phyloP scores from a whole-genome alignment of 2,329 filamentous ascomycete species.

The Apiospora kogelbergensis region DNA sequence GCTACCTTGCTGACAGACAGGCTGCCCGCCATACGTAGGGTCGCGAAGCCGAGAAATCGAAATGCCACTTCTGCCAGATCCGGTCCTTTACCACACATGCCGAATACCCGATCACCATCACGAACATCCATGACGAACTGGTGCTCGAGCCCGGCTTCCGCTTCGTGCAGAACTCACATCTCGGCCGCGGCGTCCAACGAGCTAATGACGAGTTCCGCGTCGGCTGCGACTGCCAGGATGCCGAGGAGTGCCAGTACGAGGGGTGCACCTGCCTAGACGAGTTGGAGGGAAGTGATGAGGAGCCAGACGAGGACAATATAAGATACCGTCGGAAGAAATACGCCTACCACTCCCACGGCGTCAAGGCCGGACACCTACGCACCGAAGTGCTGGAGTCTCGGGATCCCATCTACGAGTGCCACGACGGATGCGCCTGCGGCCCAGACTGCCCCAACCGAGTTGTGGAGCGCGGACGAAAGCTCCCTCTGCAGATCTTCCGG shows the following conservation, averaged over 20 bases:
- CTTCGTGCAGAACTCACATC: constrained; percentile 65
- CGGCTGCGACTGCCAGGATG: constrained; percentile 66
- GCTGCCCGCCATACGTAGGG: constrained; percentile 24
- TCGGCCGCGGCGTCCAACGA: constrained; percentile 58
- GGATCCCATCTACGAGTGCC: constrained; percentile 77
- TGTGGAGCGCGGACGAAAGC: constrained; percentile 69
- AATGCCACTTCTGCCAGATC: constrained; percentile 65
- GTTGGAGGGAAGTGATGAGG: constrained; percentile 54
- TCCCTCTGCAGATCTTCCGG: constrained; percentile 76
- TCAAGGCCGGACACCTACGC: constrained; percentile 52
- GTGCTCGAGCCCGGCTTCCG: constrained; percentile 62
- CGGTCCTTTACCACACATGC: constrained; percentile 51
- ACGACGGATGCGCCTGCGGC: constrained; percentile 67
- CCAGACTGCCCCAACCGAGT: constrained; percentile 69
- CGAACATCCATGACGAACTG: constrained; percentile 59
- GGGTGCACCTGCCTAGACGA: constrained; percentile 66
- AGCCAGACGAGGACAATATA: constrained; percentile 48
- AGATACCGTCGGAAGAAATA: constrained; percentile 45
- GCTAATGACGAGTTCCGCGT: constrained; percentile 62
- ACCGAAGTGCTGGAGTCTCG: constrained; percentile 52
- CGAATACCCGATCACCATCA: constrained; percentile 56
- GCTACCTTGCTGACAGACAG: too few relatives aligned
- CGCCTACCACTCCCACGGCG: constrained; percentile 62
- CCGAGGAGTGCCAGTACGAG: constrained; percentile 63
- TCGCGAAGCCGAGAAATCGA: constrained; percentile 36